Evolutionary conservation across 2,329 filamentous ascomycete species (phyloP).

Genomic region (Daldinia sp.): DNA sequence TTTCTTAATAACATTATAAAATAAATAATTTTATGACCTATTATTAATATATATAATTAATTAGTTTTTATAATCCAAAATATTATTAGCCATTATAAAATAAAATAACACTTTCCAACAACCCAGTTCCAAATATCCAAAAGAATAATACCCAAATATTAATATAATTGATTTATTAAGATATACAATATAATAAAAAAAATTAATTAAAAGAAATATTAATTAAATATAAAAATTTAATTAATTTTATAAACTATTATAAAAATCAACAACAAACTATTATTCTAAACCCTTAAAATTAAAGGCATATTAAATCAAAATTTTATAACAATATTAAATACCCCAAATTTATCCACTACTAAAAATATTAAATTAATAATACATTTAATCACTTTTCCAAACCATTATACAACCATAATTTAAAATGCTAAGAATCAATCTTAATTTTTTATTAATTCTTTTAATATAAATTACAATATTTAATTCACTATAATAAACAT

Average conservation of each 20-base stretch:
- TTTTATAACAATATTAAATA: neutral
- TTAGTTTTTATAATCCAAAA: neutral
- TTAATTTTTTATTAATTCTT: neutral
- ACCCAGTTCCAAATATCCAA: neutral
- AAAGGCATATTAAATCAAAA: neutral
- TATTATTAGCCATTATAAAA: neutral
- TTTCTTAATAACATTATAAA: no score
- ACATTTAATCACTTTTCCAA: neutral
- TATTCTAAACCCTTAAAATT: neutral
- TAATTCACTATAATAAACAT: neutral
- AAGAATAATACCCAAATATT: neutral
- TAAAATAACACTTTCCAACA: neutral
- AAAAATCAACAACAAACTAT: neutral
- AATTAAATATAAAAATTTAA: neutral
- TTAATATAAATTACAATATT: neutral
- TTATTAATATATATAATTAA: neutral
- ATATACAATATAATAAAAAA: neutral
- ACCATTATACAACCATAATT: neutral
- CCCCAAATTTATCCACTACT: neutral
- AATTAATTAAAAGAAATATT: neutral
- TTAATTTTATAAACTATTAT: neutral
- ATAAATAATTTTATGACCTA: no score
- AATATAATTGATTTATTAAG: neutral
- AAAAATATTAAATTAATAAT: neutral
- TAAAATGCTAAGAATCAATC: neutral